Evolutionary conservation across 768 basidiomycete genomes (phyloP), one percentile per base, ranked within the genome.

Genomic region (Suillus clintonianus): DNA sequence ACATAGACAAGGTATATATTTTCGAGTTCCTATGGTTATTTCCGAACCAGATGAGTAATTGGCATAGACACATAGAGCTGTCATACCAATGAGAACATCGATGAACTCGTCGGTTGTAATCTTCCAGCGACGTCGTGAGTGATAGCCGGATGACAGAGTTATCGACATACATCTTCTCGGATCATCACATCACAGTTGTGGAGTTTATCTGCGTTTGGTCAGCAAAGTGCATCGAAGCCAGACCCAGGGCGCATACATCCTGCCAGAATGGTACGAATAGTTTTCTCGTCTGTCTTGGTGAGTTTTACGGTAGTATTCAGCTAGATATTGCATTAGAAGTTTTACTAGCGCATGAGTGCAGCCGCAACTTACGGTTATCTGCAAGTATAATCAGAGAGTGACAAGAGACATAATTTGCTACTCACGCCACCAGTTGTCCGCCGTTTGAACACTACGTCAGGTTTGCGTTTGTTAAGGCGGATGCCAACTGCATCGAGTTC

Each of bases 161-260:
- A 41, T 27, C 45, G 36, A 76, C 83, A 69, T 69, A 97, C 95
- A 78, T 99, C 97, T 82, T 99, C 96, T 72, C 97, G 85, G 69
- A 99, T 94, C 95, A 99, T 97, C 10, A 99, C 90, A 77, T 99
- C 97, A 72, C 95, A 97, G 71, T 97, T 93, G 72, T 94, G 94
- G 34, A 95, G 77, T 76, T 94, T 95, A 74, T 94, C 92, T 94
- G 65, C 5, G 50, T 9, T 22, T 1, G 11, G 54, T 73, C 48
- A 70, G 70, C 10, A 17, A 27, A 27, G 22, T 47, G 30, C 43
- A 8, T 54, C 58, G 24, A 45, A 41, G 17, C 17, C 60, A 37
- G 53, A 41, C 43, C 41, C 57, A 34, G 13, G 37, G 30, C 22
- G n/a, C 86, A 65, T 77, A 89, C 95, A 97, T 43, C 92, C 86